Percentiles rank a stretch among this genome's conserved stretches.
phyloP scores from a whole-genome alignment of 2,329 filamentous ascomycete genomes.

The Metarhizium album region DNA sequence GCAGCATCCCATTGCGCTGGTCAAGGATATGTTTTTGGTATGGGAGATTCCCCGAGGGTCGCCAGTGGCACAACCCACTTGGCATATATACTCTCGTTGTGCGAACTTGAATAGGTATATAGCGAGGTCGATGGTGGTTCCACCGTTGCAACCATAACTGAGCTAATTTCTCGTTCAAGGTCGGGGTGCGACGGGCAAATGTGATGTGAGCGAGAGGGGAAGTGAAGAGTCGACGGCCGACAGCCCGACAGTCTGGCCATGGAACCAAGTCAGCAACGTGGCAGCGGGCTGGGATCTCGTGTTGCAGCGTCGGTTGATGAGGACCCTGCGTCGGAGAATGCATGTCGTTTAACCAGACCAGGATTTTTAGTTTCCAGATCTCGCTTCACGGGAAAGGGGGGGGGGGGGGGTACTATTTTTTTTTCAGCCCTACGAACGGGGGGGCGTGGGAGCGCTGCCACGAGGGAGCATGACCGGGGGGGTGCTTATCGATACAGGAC shows the following conservation, averaged over 20 bases:
- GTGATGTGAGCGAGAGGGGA: neutral
- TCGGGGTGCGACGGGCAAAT: no score
- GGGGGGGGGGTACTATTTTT: neutral
- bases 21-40: neutral
- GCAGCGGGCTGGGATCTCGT: neutral
- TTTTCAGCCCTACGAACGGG: neutral
- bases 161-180: neutral
- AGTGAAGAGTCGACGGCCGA: no score
- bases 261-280: neutral
- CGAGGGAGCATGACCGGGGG: neutral
- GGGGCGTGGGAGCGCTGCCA: neutral
- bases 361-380: neutral
- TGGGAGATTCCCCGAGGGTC: neutral
- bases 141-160: neutral
- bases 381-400: no score
- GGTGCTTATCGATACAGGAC: neutral
- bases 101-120: neutral
- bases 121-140: neutral
- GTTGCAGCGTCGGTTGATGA: neutral
- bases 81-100: neutral
- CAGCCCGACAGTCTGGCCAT: no score
- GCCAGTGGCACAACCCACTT: constrained; percentile 7
- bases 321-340: neutral
- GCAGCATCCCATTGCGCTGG: neutral
- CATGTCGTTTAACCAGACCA: neutral